Base-by-base conservation (phyloP, 2,329 filamentous ascomycete genomes). In the Microascus cirrosus region DNA sequence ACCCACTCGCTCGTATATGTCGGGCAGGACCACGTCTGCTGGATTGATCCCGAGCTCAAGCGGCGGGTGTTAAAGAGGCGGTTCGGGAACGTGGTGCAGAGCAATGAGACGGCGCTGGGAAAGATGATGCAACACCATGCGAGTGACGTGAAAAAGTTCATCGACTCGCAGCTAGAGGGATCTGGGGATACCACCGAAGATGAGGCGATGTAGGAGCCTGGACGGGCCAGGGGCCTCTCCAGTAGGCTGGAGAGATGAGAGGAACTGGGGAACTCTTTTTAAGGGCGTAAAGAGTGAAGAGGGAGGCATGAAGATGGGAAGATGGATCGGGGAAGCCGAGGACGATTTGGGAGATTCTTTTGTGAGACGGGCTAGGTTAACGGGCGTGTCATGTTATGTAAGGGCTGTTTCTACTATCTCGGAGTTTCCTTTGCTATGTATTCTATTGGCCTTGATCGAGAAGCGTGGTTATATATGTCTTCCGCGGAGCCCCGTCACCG, bases 1-100 rank as follows among this genome's bases (percentile, higher is more conserved):
- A 78, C 84, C 63, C 85, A 90, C 70, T 94, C 90, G 0, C 79
- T 83, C 3, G 86, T 96, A 53, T 95, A 86, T 65, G 87, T 96
- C 20, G 82, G 86, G 1, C 74, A 79, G 28, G 78, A 86, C 60
- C 93, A 96, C 68, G 81, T 82, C 13, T 87, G 89, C 68, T 96
- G 90, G 87, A 75, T 70, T 60, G 82, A 86, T 59, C 77, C 78
- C 35, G 82, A 85, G 4, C 74, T 84, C 22, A 77, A 72, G 1
- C 76, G 78, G 61, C 84, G 83, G 64, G 79, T 86, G 0, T 70
- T 75, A 54, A 85, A 84, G 71, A 74, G 77, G 39, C 76, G 83
- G 0, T 86, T 85, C 61, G 83, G 83, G 2, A 75, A 74, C 1
- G 83, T 86, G 1, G 70, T 79, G 28, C 74, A 74, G 61, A 83